Percentiles rank a stretch among this genome's conserved stretches.
phyloP scores from a whole-genome alignment of 352 stramenopile genomes.

The Pythium brassicae region DNA sequence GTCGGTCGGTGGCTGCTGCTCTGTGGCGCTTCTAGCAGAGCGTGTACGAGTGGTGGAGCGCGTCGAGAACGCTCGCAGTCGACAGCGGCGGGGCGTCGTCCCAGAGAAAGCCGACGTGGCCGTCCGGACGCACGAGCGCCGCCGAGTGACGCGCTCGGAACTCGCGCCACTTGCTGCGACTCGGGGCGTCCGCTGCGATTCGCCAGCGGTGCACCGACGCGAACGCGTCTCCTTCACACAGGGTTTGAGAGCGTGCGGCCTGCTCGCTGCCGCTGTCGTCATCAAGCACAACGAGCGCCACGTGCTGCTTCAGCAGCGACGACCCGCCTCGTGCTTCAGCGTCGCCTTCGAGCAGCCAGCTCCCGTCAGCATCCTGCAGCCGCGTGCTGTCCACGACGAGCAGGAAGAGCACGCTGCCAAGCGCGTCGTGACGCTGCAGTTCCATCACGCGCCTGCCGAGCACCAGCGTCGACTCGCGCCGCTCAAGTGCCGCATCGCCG shows the following conservation, averaged over 20 bases:
- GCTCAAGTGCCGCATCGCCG: background rate
- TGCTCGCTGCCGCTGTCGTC: conserved; percentile 1
- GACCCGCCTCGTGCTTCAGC: background rate
- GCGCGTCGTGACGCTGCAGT: conserved; percentile 8
- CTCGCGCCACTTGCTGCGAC: conserved; percentile 27
- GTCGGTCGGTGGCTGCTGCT: background rate
- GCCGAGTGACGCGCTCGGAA: conserved; percentile 34
- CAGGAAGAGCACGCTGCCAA: conserved; percentile 44
- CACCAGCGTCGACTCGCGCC: conserved; percentile 46
- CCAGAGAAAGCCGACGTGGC: conserved; percentile 73
- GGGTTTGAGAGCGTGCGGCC: background rate
- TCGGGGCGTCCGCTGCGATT: conserved; percentile 18
- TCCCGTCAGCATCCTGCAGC: conserved; percentile 6
- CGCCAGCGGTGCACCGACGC: conserved; percentile 29
- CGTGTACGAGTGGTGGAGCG: conserved; percentile 9
- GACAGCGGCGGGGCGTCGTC: background rate
- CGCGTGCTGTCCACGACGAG: conserved; percentile 37
- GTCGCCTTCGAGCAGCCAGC: too few species aligned
- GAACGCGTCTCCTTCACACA: conserved; percentile 8
- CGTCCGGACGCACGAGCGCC: conserved; percentile 74
- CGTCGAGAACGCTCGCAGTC: conserved; percentile 1
- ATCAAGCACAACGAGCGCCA: conserved; percentile 35
- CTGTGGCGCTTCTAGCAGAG: conserved; percentile 1
- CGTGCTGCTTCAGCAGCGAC: conserved; percentile 25
- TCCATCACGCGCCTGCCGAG: conserved; percentile 22